These are phyloP conservation scores for Euptelea pleiosperma DNA, from an alignment of 164 flowering plant species.

Conservation along the genomic window DNA sequence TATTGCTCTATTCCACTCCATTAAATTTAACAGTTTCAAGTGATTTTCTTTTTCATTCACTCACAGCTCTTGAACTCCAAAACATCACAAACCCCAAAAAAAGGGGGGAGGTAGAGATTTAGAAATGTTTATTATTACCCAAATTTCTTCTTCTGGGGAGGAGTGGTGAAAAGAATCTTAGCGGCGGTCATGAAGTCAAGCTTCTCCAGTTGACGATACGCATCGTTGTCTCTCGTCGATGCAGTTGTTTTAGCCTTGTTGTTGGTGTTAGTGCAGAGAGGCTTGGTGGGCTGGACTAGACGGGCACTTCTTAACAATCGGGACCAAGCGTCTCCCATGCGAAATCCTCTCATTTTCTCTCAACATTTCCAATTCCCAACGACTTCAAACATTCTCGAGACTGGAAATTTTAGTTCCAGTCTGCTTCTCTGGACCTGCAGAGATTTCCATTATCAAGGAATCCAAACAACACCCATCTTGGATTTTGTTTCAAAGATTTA, in stretches of 20 bases:
- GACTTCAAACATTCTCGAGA: too few relatives aligned
- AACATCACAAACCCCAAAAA: background rate
- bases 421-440: too few relatives aligned
- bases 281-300: constrained; percentile 3
- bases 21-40: too few relatives aligned
- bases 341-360: constrained; percentile 19
- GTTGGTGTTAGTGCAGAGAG: constrained; percentile 11
- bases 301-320: constrained; percentile 1
- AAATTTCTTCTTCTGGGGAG: constrained; percentile 64
- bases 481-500: too few relatives aligned
- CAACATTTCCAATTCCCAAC: too few relatives aligned
- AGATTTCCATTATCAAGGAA: too few relatives aligned
- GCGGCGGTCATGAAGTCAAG: constrained; percentile 78
- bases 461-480: too few relatives aligned
- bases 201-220: constrained; percentile 60
- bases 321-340: background rate
- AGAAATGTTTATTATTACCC: constrained; percentile 42
- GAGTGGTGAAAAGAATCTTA: constrained; percentile 62
- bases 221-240: constrained; percentile 16
- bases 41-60: too few relatives aligned
- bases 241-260: background rate
- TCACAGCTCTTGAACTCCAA: too few relatives aligned
- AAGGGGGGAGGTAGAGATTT: background rate
- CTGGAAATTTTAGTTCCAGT: too few relatives aligned
- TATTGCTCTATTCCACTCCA: too few relatives aligned